Base-by-base conservation (phyloP, 2,329 filamentous ascomycete species). In the Cytospora leucostoma region DNA sequence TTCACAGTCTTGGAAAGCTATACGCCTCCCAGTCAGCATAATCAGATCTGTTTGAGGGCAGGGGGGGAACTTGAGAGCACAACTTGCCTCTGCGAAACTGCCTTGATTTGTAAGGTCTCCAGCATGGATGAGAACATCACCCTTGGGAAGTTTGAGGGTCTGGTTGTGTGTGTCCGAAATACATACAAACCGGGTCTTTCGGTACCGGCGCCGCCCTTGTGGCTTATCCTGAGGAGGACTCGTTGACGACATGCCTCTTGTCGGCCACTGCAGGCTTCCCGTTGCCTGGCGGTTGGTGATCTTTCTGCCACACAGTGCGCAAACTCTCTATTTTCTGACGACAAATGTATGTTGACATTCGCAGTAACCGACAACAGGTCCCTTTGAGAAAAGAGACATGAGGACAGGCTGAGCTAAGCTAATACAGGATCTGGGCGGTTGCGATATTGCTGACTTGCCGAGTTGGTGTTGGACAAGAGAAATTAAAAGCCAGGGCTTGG, bases 91-190 rank as follows among this genome's bases (percentile, higher is more conserved):
- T 7, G 77, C 78, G 67, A 78, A 78, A 67, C 78, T 88, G 17
- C 90, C 90, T 71, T 89, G 86, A 72, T 92, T 92, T 4, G 89
- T 91, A 68, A 93, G 74, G 71, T 93, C 90, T 7, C 90, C 90
- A 1, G 90, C 89, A 71, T 92, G 89, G 56, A 93, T 87, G 38
- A 93, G 79, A 10, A 93, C 84, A 71, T 93, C 89, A 49, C 90
- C 90, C 27, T 81, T 81, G 0, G 90, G 90, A 1, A 92, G 80
- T 69, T 85, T 88, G 68, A 84, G 79, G 2, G 80, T 80, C 68
- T 79, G 81, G 72, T 91, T 91, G 74, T 93, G 89, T 2, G 89
- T 93, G 75, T 93, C 90, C 4, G 90, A 90, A 62, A 93, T 82
- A 75, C 89, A 92, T 59, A 93, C 88, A 63, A 93, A 82, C 65